Evolutionary conservation across 495 filamentous ascomycete genomes (phyloP).

Genomic region (Aspergillus mulundensis): DNA sequence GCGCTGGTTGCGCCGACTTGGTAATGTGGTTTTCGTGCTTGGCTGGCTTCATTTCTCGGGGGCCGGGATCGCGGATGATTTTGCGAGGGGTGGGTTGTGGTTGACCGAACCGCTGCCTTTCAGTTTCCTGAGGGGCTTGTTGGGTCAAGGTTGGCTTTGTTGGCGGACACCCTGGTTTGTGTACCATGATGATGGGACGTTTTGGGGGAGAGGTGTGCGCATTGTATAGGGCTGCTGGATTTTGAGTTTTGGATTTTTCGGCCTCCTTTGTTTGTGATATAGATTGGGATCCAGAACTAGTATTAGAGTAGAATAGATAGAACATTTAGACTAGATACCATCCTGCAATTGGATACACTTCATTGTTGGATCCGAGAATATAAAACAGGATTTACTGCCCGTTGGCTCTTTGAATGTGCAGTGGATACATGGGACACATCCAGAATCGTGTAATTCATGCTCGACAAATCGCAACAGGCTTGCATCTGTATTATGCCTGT

Average conservation of each 20-base stretch:
- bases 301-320: neutral
- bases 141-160: conserved; percentile 54
- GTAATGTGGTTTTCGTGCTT: conserved; percentile 50
- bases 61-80: conserved; percentile 55
- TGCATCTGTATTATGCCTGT: too few species aligned
- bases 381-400: too few species aligned
- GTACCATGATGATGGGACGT: conserved; percentile 49
- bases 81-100: conserved; percentile 58
- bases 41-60: conserved; percentile 58
- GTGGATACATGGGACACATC: too few species aligned
- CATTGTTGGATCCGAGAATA: neutral
- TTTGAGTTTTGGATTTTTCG: neutral
- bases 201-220: conserved; percentile 62
- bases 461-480: too few species aligned
- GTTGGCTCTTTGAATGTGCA: too few species aligned
- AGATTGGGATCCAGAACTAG: neutral
- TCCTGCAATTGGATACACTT: neutral
- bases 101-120: conserved; percentile 66
- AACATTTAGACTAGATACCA: neutral
- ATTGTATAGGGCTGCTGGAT: conserved; percentile 25
- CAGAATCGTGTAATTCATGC: too few species aligned
- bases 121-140: conserved; percentile 53
- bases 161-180: conserved; percentile 50
- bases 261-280: neutral
- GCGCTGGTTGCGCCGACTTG: conserved; percentile 34